phyloP scores from a whole-genome alignment of 1,284 basidiomycete genomes.

The Apiotrichum sp. region DNA sequence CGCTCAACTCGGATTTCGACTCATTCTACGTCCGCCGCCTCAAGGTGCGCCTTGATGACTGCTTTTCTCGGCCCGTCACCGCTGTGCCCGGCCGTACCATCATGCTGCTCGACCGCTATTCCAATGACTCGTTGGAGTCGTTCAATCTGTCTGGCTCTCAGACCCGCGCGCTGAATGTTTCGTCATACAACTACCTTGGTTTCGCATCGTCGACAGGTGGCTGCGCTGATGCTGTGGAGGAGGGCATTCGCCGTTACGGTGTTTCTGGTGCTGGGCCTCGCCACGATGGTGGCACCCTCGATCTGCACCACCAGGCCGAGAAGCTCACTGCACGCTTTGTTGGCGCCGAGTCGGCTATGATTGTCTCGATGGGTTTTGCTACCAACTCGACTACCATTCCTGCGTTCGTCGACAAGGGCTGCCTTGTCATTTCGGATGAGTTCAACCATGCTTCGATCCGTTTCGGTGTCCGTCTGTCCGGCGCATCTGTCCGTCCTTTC shows the following conservation, averaged over 20 bases:
- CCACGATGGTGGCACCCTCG: slow-evolving; percentile 74
- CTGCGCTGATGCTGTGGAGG: slow-evolving; percentile 88
- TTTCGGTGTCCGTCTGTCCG: slow-evolving; percentile 82
- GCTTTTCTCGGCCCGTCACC: slow-evolving; percentile 88
- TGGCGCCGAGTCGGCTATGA: slow-evolving; percentile 79
- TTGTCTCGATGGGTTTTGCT: slow-evolving; percentile 95
- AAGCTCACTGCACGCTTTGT: slow-evolving; percentile 83
- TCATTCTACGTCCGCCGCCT: slow-evolving; percentile 97
- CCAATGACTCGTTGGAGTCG: slow-evolving; percentile 73
- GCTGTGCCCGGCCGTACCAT: slow-evolving; percentile 95
- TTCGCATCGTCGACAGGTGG: slow-evolving; percentile 91
- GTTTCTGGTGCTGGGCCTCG: slow-evolving; percentile 70
- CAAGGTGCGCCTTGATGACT: slow-evolving; percentile 90
- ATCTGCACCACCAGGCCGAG: slow-evolving; percentile 78
- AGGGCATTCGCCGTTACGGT: slow-evolving; percentile 70
- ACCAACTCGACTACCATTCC: slow-evolving; percentile 96
- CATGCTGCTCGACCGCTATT: slow-evolving; percentile 74
- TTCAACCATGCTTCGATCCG: slow-evolving; percentile 95
- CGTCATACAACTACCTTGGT: slow-evolving; percentile 98
- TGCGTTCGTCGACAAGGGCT: slow-evolving; percentile 83
- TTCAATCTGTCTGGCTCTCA: slow-evolving; percentile 71
- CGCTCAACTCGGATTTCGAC: slow-evolving; percentile 96
- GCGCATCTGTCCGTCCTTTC: slow-evolving; percentile 86
- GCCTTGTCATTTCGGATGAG: slow-evolving; percentile 94
- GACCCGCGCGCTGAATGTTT: slow-evolving; percentile 90